phyloP scores from a whole-genome alignment of 257 asterid genomes.

The Solanum raphanifolium region DNA sequence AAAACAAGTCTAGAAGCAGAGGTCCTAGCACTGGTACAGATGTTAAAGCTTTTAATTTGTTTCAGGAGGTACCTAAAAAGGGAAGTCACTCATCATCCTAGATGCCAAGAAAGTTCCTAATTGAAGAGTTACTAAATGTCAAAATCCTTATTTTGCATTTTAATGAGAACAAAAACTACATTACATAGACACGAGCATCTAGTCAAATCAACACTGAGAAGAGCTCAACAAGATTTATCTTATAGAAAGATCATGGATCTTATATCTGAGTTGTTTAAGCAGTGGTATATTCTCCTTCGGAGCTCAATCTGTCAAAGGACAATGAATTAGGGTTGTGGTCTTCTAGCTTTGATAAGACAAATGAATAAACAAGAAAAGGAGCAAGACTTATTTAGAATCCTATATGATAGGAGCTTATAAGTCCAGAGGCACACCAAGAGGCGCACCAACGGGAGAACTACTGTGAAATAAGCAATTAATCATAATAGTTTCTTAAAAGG shows the following conservation, averaged over 20 bases:
- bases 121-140: background rate
- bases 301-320: background rate
- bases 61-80: too few species aligned
- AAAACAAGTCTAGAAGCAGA: background rate
- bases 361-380: background rate
- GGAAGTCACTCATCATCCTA: background rate
- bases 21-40: background rate
- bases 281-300: background rate
- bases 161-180: background rate
- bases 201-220: background rate
- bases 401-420: background rate
- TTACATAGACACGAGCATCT: background rate
- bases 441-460: background rate
- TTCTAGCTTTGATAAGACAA: background rate
- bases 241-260: too few species aligned
- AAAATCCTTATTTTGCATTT: too few species aligned
- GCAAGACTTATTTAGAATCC: background rate
- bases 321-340: background rate
- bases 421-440: background rate
- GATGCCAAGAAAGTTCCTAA: background rate
- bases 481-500: background rate
- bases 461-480: background rate
- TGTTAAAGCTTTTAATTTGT: background rate
- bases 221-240: background rate
- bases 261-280: background rate